Base-by-base conservation (phyloP, 2,329 filamentous ascomycete genomes). In the Pseudogymnoascus sp. region DNA sequence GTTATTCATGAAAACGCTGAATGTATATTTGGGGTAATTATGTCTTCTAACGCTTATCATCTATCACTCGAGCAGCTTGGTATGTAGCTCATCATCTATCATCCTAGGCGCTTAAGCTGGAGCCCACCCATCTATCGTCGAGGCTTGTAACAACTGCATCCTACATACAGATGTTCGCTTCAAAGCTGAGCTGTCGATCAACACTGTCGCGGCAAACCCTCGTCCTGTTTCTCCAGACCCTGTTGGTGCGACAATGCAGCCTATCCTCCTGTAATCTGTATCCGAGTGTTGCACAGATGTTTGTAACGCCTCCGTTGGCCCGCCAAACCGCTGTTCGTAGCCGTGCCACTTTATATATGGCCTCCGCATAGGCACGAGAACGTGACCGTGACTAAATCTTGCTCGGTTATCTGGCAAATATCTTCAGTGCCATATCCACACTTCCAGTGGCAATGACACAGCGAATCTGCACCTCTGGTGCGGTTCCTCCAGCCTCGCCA, bases 391-490 rank as follows among this genome's bases (percentile, higher is more conserved):
- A 33, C 31, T 12, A 14, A 26, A 28, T 50, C 24, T 11, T 33
- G 50, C 50, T 3, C n/a, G 2, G 16, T n/a, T 56, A 56, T 33
- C 50, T 33, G 6, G 90, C 90, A 78, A 93, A 96, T 61, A 96
- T 85, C 69, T 89, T 83, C 66, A 96, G 84, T 68, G 86, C 90
- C 72, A 87, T 78, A 78, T 96, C 91, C 64, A 96, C 90, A 73
- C 91, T 90, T 40, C 90, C 91, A 3, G 91, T 96, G 7, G 91
- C 92, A 70, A 96, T 88, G 19, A 96, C 87, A 73, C 91, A 96
- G 66, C 90, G 83, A 66, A 96, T 91, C 68, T 86, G 85, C 59
- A 85, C 80, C 1, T 69, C 69, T 40, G 71, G 72, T 50, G 76
- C 77, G 5, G 75, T 67, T 43, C 78, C 78, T 24, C 71, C 69